phyloP scores from a whole-genome alignment of 2,329 filamentous ascomycete genomes.

The Clonostachys chloroleuca region DNA sequence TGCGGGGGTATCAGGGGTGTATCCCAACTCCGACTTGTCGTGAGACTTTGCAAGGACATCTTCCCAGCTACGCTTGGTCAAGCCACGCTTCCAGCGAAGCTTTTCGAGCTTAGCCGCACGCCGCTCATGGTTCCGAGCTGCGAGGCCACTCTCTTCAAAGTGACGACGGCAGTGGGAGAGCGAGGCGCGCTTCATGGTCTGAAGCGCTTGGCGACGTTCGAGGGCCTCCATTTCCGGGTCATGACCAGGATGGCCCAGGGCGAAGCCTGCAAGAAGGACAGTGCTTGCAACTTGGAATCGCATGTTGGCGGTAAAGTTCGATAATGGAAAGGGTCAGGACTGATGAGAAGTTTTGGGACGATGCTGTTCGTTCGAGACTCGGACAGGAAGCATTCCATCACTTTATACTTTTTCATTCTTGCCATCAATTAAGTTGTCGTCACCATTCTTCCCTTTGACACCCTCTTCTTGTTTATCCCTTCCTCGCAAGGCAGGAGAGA shows the following conservation, averaged over 20 bases:
- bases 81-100: slow-evolving; percentile 29
- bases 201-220: slow-evolving; percentile 39
- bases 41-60: slow-evolving; percentile 22
- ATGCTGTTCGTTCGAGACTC: too few species aligned
- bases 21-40: slow-evolving; percentile 27
- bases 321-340: too few species aligned
- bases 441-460: too few species aligned
- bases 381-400: too few species aligned
- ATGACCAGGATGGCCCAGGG: slow-evolving; percentile 42
- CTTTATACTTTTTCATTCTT: too few species aligned
- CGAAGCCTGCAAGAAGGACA: too few species aligned
- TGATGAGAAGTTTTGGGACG: too few species aligned
- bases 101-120: slow-evolving; percentile 32
- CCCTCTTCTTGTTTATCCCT: too few species aligned
- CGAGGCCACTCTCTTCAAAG: slow-evolving; percentile 40
- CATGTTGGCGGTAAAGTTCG: too few species aligned
- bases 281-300: too few species aligned
- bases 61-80: slow-evolving; percentile 19
- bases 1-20: slow-evolving; percentile 18
- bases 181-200: slow-evolving; percentile 31
- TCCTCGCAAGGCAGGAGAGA: too few species aligned
- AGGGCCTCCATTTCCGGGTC: slow-evolving; percentile 39
- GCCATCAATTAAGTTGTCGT: too few species aligned
- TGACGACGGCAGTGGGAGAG: slow-evolving; percentile 35
- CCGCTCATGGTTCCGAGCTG: slow-evolving; percentile 35